These are phyloP conservation scores for Termitomyces sp. DNA, from an alignment of 768 basidiomycete species.

Conservation along the genomic window DNA sequence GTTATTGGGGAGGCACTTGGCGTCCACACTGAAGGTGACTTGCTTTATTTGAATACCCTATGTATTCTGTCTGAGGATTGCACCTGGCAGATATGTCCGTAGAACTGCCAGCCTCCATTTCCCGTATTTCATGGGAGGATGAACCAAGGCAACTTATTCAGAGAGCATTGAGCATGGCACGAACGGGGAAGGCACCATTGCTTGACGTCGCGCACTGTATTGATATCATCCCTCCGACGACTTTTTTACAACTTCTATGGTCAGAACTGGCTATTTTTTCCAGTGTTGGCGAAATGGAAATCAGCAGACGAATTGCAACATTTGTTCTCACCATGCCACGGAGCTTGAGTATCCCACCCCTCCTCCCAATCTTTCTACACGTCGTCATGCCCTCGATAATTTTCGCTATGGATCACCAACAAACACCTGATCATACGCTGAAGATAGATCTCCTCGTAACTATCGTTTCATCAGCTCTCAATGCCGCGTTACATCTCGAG, in stretches of 20 bases:
- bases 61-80: not conserved
- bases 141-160: constrained; percentile 59
- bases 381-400: constrained; percentile 64
- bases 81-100: not conserved
- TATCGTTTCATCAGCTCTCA: constrained; percentile 63
- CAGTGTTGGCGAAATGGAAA: constrained; percentile 58
- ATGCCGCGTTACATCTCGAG: constrained; percentile 68
- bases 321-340: constrained; percentile 68
- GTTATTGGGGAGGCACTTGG: constrained; percentile 39
- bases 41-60: not conserved
- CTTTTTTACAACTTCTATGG: constrained; percentile 72
- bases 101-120: constrained; percentile 9
- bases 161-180: constrained; percentile 53
- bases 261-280: constrained; percentile 54
- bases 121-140: constrained; percentile 43
- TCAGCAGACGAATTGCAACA: constrained; percentile 62
- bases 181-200: constrained; percentile 59
- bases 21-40: constrained; percentile 35
- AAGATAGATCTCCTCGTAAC: constrained; percentile 64
- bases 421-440: constrained; percentile 51
- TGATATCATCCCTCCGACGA: constrained; percentile 52
- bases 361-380: constrained; percentile 74
- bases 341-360: constrained; percentile 48
- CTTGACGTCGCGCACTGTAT: constrained; percentile 70
- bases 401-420: constrained; percentile 50